Conservation (phyloP, 2,329 filamentous ascomycete species). For the Zymoseptoria ardabiliae region DNA sequence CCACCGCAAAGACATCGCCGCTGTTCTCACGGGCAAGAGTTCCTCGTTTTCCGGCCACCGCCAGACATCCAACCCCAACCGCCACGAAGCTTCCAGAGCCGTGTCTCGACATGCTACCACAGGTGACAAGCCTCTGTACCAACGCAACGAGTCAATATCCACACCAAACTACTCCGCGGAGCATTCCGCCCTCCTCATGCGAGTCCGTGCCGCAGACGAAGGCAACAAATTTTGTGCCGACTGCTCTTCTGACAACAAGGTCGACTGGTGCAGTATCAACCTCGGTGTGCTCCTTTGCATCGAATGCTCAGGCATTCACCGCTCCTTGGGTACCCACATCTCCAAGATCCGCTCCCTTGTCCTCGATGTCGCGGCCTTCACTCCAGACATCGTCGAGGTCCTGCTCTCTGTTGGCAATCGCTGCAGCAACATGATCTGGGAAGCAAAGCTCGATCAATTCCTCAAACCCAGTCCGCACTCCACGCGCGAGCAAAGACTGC, state of each 20-base stretch:
- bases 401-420: slow-evolving; percentile 87
- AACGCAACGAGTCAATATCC: slow-evolving; percentile 57
- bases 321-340: slow-evolving; percentile 93
- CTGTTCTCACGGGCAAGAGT: slow-evolving; percentile 86
- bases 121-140: slow-evolving; percentile 71
- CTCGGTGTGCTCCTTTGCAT: slow-evolving; percentile 93
- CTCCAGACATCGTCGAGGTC: slow-evolving; percentile 91
- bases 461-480: slow-evolving; percentile 70
- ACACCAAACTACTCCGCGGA: slow-evolving; percentile 55
- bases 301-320: slow-evolving; percentile 95
- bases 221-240: slow-evolving; percentile 93
- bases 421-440: slow-evolving; percentile 95
- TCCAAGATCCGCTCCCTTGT: slow-evolving; percentile 95
- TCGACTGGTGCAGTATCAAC: slow-evolving; percentile 99
- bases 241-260: slow-evolving; percentile 83
- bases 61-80: slow-evolving; percentile 36
- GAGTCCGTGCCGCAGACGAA: slow-evolving; percentile 81
- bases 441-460: slow-evolving; percentile 68
- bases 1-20: slow-evolving; percentile 78
- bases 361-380: slow-evolving; percentile 92
- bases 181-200: slow-evolving; percentile 70
- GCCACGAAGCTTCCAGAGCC: slow-evolving; percentile 41
- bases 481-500: slow-evolving; percentile 81
- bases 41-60: slow-evolving; percentile 59
- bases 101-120: slow-evolving; percentile 85